phyloP scores from a whole-genome alignment of 2,329 filamentous ascomycete species.

The Corinectria fuckeliana region DNA sequence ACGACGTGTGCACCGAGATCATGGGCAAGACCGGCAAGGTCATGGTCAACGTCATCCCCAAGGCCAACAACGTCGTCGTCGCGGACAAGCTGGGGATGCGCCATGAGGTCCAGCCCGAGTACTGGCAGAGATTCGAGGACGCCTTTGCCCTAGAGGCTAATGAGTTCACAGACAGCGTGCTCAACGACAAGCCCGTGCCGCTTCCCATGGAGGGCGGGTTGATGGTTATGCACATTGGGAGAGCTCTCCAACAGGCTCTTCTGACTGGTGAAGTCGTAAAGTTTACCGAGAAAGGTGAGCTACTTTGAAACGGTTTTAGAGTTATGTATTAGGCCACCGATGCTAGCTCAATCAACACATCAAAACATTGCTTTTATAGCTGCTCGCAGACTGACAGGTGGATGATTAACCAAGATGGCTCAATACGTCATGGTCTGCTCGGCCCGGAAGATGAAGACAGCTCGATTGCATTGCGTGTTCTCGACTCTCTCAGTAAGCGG shows the following conservation, averaged over 20 bases:
- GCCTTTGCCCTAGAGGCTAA: conserved; percentile 69
- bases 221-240: conserved; percentile 65
- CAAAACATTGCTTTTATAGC: too few relatives aligned
- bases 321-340: too few relatives aligned
- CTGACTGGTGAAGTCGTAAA: conserved; percentile 61
- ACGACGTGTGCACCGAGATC: conserved; percentile 68
- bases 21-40: conserved; percentile 71
- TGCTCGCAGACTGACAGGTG: too few relatives aligned
- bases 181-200: conserved; percentile 45
- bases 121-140: conserved; percentile 67
- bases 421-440: too few relatives aligned
- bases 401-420: too few relatives aligned
- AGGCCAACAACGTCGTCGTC: conserved; percentile 59
- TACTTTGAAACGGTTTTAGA: conserved; percentile 3
- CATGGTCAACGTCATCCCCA: conserved; percentile 64
- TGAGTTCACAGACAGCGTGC: conserved; percentile 64
- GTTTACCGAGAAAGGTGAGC: conserved; percentile 53
- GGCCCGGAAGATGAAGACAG: too few relatives aligned
- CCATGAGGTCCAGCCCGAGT: conserved; percentile 64
- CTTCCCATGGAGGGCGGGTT: conserved; percentile 66
- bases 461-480: too few relatives aligned
- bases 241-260: conserved; percentile 63
- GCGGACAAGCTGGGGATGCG: conserved; percentile 55
- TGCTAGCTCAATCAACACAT: too few relatives aligned
- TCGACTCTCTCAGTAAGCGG: too few relatives aligned